Base-by-base conservation (phyloP, 106 monocot genomes). In the Iris macrosiphon region DNA sequence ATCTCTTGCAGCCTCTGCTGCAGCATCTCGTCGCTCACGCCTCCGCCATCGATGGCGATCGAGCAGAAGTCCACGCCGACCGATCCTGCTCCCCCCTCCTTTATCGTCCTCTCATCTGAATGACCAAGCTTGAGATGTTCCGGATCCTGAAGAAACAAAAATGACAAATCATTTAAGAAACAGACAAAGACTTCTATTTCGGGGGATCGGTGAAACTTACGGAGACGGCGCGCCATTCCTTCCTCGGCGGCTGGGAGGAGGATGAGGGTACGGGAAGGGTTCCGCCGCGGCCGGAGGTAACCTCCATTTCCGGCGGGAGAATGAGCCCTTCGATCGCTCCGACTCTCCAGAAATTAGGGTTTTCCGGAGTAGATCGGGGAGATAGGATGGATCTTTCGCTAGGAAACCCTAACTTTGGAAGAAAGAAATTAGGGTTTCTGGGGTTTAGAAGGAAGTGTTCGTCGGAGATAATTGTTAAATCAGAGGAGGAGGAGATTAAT, bases 141-240 rank as follows among this genome's bases (percentile, higher is more conserved):
- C 31, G 33, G 9, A 18, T 75, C 68, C 63, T 84, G 52, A 47
- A 37, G 22, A 17, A 11, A 1, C 35, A 27, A 33, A 48, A 17
- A 15, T 17, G 21, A 47, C 27, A 11, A 19, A 8, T 33, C 14
- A 62, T 8, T 7, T 18, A 37, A 26, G 17, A 62, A 22, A 49
- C n/a, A 37, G 18, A 49, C 17, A 9, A n/a, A 5, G 16, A 7
- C n/a, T 11, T 51, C 4, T 4, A 20, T 10, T 20, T 4, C 12
- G 10, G 23, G 15, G 5, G 19, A 8, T 2, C 31, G 13, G 50
- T 15, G 14, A 72, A 61, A 42, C 68, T 28, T 17, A 79, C 71
- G 53, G 84, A 54, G 49, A 79, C 67, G 20, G 75, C 80, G 2
- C 80, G 71, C 85, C 85, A 85, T 38, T 80, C 80, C 73, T 76